phyloP scores from a whole-genome alignment of 192 early-diverging fungal genomes.

The Linnemannia elongata region DNA sequence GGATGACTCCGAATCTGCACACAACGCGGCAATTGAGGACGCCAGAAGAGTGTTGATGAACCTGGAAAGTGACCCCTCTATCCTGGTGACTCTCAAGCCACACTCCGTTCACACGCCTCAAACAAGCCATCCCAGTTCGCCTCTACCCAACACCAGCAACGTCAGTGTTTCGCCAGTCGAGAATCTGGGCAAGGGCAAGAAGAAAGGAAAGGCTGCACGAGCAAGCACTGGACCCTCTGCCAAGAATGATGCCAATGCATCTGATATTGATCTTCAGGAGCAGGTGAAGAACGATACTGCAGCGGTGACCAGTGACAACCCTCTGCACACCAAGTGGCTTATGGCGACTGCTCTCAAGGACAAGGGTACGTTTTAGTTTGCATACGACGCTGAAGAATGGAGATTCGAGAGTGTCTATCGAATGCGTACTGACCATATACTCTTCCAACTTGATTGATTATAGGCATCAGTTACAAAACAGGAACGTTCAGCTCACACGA shows the following conservation, averaged over 20 bases:
- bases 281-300: conserved; percentile 9
- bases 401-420: not conserved
- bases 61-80: conserved; percentile 26
- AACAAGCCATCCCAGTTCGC: conserved; percentile 11
- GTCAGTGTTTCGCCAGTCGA: not conserved
- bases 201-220: conserved; percentile 5
- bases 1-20: not conserved
- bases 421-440: too few species aligned
- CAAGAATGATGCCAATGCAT: not conserved
- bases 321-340: conserved; percentile 54
- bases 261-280: not conserved
- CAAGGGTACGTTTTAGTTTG: conserved; percentile 18
- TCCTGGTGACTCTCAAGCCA: conserved; percentile 37
- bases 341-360: conserved; percentile 55
- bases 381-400: not conserved
- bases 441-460: not conserved
- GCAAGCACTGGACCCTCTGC: not conserved
- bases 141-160: not conserved
- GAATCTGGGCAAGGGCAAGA: not conserved
- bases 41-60: conserved; percentile 30
- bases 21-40: not conserved
- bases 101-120: not conserved
- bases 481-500: conserved; percentile 53
- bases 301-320: conserved; percentile 40
- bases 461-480: conserved; percentile 46